Base-by-base conservation (phyloP, 306 rosid species). In the Sindora glabra region DNA sequence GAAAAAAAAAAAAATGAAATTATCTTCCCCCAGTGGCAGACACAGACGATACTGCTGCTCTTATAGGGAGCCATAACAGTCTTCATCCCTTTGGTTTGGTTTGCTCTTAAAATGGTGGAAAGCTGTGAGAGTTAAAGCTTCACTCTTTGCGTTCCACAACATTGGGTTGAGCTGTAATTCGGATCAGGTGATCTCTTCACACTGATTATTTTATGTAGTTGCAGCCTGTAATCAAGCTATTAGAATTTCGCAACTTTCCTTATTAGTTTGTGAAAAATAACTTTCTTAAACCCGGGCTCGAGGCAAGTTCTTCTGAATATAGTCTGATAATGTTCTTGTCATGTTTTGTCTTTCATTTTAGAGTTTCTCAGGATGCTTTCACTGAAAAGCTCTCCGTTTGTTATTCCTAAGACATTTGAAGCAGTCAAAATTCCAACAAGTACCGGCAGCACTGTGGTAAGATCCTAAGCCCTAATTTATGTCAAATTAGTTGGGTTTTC, bases 361-460 rank as follows among this genome's bases (percentile, higher is more conserved):
- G 64, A 52, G 59, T 38, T 66, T 39, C 19, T 25, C 75, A 74
- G 73, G 74, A 87, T 81, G 97, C 83, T 77, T 83, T 67, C 83
- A 24, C 69, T 87, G 74, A 65, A 72, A 48, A 62, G 56, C 64
- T 85, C 81, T 55, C 70, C 85, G 11, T 77, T 82, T 40, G 21
- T 76, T 62, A 48, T 75, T 37, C 34, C 69, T 47, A 77, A 75
- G 61, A 65, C 79, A 60, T 73, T 69, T 56, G 77, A 71, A 68
- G 61, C 65, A 39, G 32, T 67, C 27, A 62, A 67, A 44, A 56
- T 76, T 50, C 24, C 74, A 14, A 36, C 48, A 68, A 75, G 34
- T 42, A 46, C 69, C 44, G 73, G 61, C 60, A 65, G 73, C 69
- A 71, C 73, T 5, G 86, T 85, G 86, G 97, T 85, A 83, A 81